phyloP scores from a whole-genome alignment of 768 basidiomycete genomes.

The Dioszegia crocea region DNA sequence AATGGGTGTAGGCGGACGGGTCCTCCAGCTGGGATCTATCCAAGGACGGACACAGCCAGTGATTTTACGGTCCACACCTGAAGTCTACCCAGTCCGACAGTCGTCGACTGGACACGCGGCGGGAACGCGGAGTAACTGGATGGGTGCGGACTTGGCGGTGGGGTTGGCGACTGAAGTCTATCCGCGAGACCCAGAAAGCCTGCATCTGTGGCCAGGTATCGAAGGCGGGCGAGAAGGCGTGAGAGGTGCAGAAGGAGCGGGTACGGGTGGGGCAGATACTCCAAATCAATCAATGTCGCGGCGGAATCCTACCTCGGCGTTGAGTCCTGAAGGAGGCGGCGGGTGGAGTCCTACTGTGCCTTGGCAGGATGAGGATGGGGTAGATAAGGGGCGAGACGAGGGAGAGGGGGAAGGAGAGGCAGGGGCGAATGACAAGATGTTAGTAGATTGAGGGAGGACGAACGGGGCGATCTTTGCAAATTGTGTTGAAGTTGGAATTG shows the following conservation, averaged over 20 bases:
- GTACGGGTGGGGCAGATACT: background rate
- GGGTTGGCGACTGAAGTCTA: slow-evolving; percentile 26
- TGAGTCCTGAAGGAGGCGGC: background rate
- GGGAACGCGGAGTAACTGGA: background rate
- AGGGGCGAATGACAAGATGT: background rate
- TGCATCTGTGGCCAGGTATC: slow-evolving; percentile 9
- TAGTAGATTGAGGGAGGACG: background rate
- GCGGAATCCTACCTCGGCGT: background rate
- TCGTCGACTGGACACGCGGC: background rate
- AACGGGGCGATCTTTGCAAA: no score
- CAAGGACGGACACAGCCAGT: background rate
- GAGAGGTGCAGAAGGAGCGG: background rate
- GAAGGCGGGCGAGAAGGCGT: background rate
- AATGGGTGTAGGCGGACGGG: background rate
- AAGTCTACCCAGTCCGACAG: slow-evolving; percentile 17
- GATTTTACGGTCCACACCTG: slow-evolving; percentile 13
- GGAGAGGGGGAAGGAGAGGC: background rate
- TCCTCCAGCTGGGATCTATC: background rate
- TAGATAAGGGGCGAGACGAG: background rate
- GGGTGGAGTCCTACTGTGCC: background rate
- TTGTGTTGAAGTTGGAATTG: no score
- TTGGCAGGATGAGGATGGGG: background rate
- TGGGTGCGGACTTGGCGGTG: background rate
- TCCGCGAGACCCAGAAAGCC: slow-evolving; percentile 21
- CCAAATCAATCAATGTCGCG: background rate